Percentiles rank a stretch among this genome's conserved stretches.
Evolutionary conservation across 768 basidiomycete species (phyloP).

Genomic region (Amyloporia xantha): DNA sequence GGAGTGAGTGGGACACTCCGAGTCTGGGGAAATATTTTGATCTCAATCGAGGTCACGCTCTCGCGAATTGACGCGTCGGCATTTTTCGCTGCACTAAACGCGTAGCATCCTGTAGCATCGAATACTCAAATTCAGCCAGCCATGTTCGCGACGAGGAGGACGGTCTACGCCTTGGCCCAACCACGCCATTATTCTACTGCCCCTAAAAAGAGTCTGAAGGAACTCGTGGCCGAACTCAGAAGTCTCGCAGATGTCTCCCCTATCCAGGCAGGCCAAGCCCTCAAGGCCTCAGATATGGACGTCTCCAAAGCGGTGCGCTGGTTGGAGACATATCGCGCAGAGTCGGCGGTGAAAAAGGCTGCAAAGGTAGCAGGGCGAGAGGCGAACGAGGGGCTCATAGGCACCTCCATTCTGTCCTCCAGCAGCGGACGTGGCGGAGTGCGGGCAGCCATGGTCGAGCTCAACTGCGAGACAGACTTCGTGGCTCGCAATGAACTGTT

Average conservation of each 20-base stretch:
- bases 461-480: constrained; percentile 97
- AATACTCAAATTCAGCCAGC: no score
- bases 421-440: constrained; percentile 52
- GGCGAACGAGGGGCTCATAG: constrained; percentile 75
- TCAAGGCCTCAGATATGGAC: constrained; percentile 67
- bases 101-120: neutral
- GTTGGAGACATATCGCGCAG: constrained; percentile 68
- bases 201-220: constrained; percentile 55
- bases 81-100: neutral
- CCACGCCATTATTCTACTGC: constrained; percentile 48
- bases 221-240: constrained; percentile 78
- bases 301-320: constrained; percentile 69
- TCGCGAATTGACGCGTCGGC: neutral
- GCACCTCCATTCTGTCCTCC: constrained; percentile 68
- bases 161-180: constrained; percentile 11
- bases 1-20: neutral
- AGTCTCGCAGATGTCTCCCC: constrained; percentile 79
- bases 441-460: constrained; percentile 82
- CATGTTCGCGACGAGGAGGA: constrained; percentile 16
- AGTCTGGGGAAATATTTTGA: neutral
- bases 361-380: constrained; percentile 75
- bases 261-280: constrained; percentile 83
- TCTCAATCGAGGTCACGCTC: neutral
- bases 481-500: constrained; percentile 86
- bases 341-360: constrained; percentile 71